Evolutionary conservation across 1,284 basidiomycete species (phyloP).

Genomic region (Apiotrichum akiyoshidainum): DNA sequence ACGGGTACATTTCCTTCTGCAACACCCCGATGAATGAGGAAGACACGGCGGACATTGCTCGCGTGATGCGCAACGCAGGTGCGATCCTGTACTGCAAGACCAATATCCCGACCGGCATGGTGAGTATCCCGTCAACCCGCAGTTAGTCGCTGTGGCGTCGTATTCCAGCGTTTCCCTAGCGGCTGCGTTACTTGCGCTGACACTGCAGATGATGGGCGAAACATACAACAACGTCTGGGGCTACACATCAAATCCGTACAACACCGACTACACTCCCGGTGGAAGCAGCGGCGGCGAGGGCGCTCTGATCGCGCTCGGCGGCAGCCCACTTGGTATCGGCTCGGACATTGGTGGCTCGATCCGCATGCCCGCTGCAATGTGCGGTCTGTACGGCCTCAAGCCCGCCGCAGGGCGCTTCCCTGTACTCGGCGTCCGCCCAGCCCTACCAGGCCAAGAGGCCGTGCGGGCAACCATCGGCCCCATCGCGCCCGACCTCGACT

Average conservation of each 20-base stretch:
- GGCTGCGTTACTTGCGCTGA: not conserved
- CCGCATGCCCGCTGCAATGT: conserved; percentile 63
- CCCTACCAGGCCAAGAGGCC: conserved; percentile 64
- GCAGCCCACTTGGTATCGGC: conserved; percentile 63
- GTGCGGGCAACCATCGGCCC: conserved; percentile 68
- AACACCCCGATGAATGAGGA: conserved; percentile 11
- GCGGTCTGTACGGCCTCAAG: conserved; percentile 65
- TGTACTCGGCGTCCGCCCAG: conserved; percentile 56
- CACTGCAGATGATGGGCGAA: conserved; percentile 7
- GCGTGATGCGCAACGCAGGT: conserved; percentile 18
- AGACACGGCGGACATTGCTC: conserved; percentile 20
- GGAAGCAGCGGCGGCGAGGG: conserved; percentile 64
- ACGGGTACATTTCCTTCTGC: conserved; percentile 16
- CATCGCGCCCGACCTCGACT: conserved; percentile 58
- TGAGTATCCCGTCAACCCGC: conserved; percentile 1
- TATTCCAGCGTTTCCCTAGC: too few relatives aligned
- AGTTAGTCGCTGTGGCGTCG: too few relatives aligned
- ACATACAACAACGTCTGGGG: conserved; percentile 29
- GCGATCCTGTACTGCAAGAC: conserved; percentile 19
- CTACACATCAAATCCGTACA: conserved; percentile 46
- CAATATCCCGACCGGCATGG: conserved; percentile 14
- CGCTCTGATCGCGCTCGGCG: conserved; percentile 58
- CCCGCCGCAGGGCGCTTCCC: conserved; percentile 62
- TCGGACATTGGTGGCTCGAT: conserved; percentile 70
- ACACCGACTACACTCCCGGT: conserved; percentile 52